A percentile compares a stretch with the other conserved stretches of the same genome.
phyloP scores from a whole-genome alignment of 106 monocot genomes.

The Dioscorea zingiberensis region DNA sequence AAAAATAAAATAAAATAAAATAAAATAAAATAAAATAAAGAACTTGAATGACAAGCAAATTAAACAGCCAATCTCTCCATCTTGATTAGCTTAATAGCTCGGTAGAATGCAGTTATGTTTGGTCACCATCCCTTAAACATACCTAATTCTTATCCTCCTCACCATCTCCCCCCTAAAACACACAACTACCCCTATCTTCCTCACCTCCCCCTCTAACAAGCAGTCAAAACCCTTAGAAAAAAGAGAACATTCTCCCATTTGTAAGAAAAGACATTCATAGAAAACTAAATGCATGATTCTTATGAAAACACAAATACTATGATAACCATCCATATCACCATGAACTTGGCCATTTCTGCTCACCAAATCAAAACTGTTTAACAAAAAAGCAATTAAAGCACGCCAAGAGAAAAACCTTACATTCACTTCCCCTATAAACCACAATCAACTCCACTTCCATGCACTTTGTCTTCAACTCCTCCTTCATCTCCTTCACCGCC shows the following conservation, averaged over 20 bases:
- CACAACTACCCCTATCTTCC: not conserved
- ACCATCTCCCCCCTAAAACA: not conserved
- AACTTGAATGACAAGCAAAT: no score
- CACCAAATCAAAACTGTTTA: conserved; percentile 58
- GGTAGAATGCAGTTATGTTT: conserved; percentile 38
- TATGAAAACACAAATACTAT: not conserved
- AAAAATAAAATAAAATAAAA: no score
- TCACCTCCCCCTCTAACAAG: not conserved
- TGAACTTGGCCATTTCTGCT: conserved; percentile 16
- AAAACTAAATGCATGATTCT: no score
- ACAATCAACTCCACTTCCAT: not conserved
- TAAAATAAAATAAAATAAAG: no score
- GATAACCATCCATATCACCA: not conserved
- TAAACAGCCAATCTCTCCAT: no score
- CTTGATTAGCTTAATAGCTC: no score
- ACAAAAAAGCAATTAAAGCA: not conserved
- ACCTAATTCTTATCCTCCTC: conserved; percentile 20
- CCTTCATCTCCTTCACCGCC: not conserved
- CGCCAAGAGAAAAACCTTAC: not conserved
- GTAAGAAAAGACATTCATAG: no score
- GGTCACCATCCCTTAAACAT: conserved; percentile 28
- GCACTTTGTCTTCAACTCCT: not conserved
- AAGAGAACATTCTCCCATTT: not conserved
- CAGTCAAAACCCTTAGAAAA: not conserved
- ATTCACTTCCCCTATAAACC: not conserved